Percentiles rank a stretch among this genome's conserved stretches.
Conservation (phyloP, 306 rosid genomes). For the Luffa aegyptiaca region DNA sequence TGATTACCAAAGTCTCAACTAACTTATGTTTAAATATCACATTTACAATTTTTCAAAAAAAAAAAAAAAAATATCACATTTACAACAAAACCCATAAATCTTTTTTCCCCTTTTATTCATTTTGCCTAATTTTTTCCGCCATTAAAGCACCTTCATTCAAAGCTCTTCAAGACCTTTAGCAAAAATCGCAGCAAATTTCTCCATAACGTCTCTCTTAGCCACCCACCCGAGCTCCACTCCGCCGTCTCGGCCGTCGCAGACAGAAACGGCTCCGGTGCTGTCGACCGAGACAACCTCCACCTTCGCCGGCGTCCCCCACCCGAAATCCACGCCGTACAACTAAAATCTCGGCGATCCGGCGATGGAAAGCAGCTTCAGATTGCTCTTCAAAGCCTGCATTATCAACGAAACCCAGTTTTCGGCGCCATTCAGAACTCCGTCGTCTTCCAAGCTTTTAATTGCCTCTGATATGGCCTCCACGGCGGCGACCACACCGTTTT, state of each 20-base stretch:
- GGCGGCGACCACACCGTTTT: background rate
- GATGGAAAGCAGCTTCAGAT: background rate
- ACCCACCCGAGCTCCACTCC: slow-evolving; percentile 20
- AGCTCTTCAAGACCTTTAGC: slow-evolving; percentile 2
- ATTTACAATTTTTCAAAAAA: no score
- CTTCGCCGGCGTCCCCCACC: slow-evolving; percentile 36
- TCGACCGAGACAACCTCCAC: slow-evolving; percentile 12
- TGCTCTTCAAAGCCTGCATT: no score
- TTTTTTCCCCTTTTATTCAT: no score
- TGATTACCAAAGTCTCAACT: no score
- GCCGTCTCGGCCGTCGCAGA: slow-evolving; percentile 11
- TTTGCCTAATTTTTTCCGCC: no score
- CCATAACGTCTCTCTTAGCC: slow-evolving; percentile 5
- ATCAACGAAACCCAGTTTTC: background rate
- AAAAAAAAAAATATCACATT: no score
- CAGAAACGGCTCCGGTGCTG: background rate
- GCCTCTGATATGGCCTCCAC: background rate
- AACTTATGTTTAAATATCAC: no score
- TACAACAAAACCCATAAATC: no score
- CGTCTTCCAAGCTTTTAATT: background rate
- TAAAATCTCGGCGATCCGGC: slow-evolving; percentile 23
- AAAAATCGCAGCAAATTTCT: slow-evolving; percentile 14
- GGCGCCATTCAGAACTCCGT: background rate
- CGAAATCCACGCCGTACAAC: slow-evolving; percentile 24
- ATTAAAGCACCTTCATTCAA: background rate